Evolutionary conservation across 2,329 filamentous ascomycete genomes (phyloP), one percentile per base, ranked within the genome.

Genomic region (Penicillium sp.): DNA sequence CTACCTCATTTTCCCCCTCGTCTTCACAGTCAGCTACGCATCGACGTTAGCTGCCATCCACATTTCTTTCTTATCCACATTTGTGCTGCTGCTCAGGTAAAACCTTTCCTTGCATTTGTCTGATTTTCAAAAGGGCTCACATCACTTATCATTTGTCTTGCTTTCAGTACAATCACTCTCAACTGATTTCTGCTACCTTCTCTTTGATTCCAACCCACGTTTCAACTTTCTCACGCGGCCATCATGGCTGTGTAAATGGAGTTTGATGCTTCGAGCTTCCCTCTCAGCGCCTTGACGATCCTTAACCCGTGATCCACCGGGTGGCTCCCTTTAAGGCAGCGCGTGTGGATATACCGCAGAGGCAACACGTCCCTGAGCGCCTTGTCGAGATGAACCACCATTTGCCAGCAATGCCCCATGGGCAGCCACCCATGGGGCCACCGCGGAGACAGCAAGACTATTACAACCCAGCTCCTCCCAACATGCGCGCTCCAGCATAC

Each of bases 401-500:
- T 61, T 59, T 70, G 56, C 68, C 65, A 58, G 65, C 64, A 55
- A 72, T 70, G 66, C 68, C 64, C 54, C 71, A 73, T 66, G 72
- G 72, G 69, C 72, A 74, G 64, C 73, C 74, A 46, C 74, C 76
- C 38, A 76, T 76, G 63, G 73, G 74, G 47, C 70, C 71, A 54
- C 68, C 73, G 25, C 71, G 72, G 51, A 70, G 71, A 53, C 72
- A 73, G 56, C 70, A 73, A 57, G 71, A 76, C 43, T 64, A 71
- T 29, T 76, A 75, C 56, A 61, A 67, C 18, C 58, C 66, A 9
- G 66, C 63, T 6, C 70, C 68, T 43, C 73, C 76, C 29, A 78
- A 76, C 56, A 76, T 83, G 67, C 72, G 72, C 49, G 75, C 79
- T 48, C 77, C 79, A 52, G 80, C 79, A 42, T 81, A 85, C 60